Conservation (phyloP, 306 rosid genomes). For the Purshia tridentata region DNA sequence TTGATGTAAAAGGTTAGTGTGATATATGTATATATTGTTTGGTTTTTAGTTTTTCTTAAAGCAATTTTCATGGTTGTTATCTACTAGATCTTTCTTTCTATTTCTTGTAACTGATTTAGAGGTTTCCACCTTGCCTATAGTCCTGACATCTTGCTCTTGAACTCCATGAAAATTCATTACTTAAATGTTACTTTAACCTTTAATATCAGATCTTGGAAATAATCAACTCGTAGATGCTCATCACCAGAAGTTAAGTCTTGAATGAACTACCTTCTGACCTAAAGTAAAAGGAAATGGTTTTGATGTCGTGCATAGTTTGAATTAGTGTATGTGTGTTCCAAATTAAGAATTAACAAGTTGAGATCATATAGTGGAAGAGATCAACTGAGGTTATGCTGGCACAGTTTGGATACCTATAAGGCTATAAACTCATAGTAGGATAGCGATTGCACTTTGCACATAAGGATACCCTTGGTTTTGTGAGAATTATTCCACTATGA, state of each 20-base stretch:
- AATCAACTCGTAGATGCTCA: no score
- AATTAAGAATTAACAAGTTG: not conserved
- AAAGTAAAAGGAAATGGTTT: not conserved
- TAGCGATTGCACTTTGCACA: not conserved
- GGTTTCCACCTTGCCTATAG: slow-evolving; percentile 4
- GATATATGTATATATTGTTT: not conserved
- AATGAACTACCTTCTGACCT: not conserved
- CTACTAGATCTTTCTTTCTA: not conserved
- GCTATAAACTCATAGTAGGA: not conserved
- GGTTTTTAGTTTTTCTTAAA: not conserved
- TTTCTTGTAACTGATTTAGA: not conserved
- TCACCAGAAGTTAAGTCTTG: not conserved
- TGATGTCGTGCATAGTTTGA: not conserved
- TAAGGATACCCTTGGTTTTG: not conserved
- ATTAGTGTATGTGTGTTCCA: not conserved
- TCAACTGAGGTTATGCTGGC: not conserved
- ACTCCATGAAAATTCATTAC: not conserved
- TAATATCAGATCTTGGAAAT: no score
- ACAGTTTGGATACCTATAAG: not conserved
- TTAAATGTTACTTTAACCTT: not conserved
- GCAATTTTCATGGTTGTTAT: not conserved
- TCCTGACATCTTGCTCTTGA: not conserved
- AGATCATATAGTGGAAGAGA: not conserved
- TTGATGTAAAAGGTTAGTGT: slow-evolving; percentile 46
- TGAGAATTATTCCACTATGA: not conserved